phyloP scores from a whole-genome alignment of 805 yeast genomes.

The Starmerella stigmatis region DNA sequence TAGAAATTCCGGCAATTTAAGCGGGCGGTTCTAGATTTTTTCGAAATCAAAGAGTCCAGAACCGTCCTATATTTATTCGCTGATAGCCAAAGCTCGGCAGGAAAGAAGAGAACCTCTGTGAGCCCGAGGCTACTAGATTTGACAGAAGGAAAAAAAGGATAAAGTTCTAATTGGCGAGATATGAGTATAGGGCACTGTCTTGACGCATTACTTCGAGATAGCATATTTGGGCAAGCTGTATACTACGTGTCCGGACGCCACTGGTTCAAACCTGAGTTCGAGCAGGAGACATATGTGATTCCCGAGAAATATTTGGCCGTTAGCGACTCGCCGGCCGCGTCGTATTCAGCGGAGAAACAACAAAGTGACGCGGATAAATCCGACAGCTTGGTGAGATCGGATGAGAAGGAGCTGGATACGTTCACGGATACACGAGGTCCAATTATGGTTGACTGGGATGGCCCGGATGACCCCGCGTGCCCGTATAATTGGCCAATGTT shows the following conservation, averaged over 20 bases:
- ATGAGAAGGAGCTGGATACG: background rate
- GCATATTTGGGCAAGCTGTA: background rate
- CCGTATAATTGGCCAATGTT: constrained; percentile 48
- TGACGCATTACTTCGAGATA: background rate
- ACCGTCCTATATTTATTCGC: too few species aligned
- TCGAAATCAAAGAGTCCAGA: too few species aligned
- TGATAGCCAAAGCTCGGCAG: too few species aligned
- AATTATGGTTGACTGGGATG: constrained; percentile 29
- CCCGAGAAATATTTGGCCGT: constrained; percentile 1
- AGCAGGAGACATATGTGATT: background rate
- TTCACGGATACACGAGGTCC: background rate
- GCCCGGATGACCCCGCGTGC: constrained; percentile 30
- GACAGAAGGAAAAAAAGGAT: too few species aligned
- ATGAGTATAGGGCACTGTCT: background rate
- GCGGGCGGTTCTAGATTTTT: too few species aligned
- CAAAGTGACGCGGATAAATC: too few species aligned
- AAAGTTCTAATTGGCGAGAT: too few species aligned
- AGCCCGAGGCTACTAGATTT: too few species aligned
- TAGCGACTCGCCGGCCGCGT: background rate
- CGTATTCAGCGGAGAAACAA: too few species aligned
- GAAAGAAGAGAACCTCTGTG: too few species aligned
- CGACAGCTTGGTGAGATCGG: too few species aligned
- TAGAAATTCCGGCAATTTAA: too few species aligned
- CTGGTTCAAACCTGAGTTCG: background rate
- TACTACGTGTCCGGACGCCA: background rate